Conservation (phyloP, 441 rosid genomes). For the Erysimum pusillum region DNA sequence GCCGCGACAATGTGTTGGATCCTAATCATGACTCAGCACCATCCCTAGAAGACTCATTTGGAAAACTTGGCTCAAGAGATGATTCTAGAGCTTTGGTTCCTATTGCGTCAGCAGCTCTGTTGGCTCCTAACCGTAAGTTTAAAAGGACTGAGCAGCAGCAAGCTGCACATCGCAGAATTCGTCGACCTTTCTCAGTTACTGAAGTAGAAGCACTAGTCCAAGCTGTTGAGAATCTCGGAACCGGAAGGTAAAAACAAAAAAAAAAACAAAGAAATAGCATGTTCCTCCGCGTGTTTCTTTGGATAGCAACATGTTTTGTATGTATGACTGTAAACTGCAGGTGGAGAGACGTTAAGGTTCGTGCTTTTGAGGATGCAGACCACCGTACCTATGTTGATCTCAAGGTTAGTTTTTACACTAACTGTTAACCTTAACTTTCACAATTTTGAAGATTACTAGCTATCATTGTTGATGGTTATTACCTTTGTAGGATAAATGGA, state of each 20-base stretch:
- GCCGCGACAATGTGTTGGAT: constrained; percentile 55
- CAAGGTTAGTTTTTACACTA: constrained; percentile 61
- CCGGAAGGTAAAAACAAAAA: constrained; percentile 75
- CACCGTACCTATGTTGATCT: constrained; percentile 98
- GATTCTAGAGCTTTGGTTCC: constrained; percentile 73
- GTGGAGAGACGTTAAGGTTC: constrained; percentile 95
- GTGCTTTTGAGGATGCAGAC: constrained; percentile 90
- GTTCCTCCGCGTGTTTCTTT: neutral
- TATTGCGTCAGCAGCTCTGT: constrained; percentile 42
- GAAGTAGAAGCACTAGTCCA: constrained; percentile 98
- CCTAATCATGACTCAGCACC: constrained; percentile 75
- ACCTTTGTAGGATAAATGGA: constrained; percentile 90
- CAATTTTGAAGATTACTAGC: neutral
- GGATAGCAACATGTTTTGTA: neutral
- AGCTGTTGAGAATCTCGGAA: constrained; percentile 97
- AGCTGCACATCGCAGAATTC: constrained; percentile 78
- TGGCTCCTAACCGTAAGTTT: constrained; percentile 54
- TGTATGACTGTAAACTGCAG: constrained; percentile 49
- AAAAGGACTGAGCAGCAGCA: constrained; percentile 71
- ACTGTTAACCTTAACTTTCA: constrained; percentile 4
- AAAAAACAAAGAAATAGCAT: neutral
- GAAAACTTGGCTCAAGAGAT: constrained; percentile 49
- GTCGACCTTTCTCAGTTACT: constrained; percentile 98
- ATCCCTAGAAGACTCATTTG: constrained; percentile 57
- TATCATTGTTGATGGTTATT: neutral